These are phyloP conservation scores for Niveomyces coronatus DNA, from an alignment of 2,329 filamentous ascomycete species.

Conservation along the genomic window DNA sequence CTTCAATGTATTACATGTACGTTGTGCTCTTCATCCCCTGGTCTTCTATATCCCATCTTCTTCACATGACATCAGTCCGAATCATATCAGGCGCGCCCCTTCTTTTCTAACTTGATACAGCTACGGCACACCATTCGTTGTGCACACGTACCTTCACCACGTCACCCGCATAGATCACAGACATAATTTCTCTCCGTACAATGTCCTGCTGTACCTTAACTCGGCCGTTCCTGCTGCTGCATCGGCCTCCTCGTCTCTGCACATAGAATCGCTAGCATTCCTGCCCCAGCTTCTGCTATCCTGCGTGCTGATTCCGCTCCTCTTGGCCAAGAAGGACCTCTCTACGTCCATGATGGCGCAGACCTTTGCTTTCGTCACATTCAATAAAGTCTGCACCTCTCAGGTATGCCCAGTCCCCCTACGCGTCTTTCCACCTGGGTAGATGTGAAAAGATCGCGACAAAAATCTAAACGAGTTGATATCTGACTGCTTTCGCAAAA, in stretches of 20 bases:
- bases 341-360: slow-evolving; percentile 82
- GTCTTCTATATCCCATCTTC: too few relatives aligned
- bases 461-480: too few relatives aligned
- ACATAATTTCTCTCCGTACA: slow-evolving; percentile 98
- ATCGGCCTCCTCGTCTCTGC: slow-evolving; percentile 25
- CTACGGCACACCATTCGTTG: slow-evolving; percentile 71
- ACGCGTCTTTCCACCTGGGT: too few relatives aligned
- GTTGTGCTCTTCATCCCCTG: slow-evolving; percentile 19
- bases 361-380: slow-evolving; percentile 93
- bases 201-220: slow-evolving; percentile 77
- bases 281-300: slow-evolving; percentile 77
- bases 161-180: slow-evolving; percentile 88
- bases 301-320: slow-evolving; percentile 63
- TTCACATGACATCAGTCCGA: too few relatives aligned
- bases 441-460: too few relatives aligned
- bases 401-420: too few relatives aligned
- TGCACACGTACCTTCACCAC: slow-evolving; percentile 90
- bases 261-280: slow-evolving; percentile 75
- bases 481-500: too few relatives aligned
- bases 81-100: background rate
- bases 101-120: slow-evolving; percentile 26
- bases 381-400: slow-evolving; percentile 98
- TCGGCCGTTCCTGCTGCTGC: slow-evolving; percentile 44
- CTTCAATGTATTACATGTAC: slow-evolving; percentile 66
- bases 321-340: slow-evolving; percentile 71